phyloP scores from a whole-genome alignment of 2,329 filamentous ascomycete species.

The Macrophomina phaseolina region DNA sequence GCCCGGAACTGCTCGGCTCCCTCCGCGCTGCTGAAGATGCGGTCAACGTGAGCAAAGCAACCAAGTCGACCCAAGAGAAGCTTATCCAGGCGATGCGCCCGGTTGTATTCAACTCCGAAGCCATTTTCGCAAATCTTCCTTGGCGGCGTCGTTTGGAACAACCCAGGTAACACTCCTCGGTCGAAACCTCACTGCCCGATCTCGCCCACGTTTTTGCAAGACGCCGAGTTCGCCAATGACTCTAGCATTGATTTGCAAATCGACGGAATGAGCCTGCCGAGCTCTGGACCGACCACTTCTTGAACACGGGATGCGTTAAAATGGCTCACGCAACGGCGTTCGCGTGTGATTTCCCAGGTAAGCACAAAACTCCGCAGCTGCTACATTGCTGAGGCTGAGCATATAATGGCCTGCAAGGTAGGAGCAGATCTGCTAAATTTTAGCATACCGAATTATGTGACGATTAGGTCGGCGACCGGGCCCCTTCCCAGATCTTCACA shows the following conservation, averaged over 20 bases:
- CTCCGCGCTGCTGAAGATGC: not conserved
- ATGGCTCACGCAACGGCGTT: not conserved
- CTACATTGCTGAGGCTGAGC: not conserved
- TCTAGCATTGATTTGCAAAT: not conserved
- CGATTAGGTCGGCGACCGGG: not conserved
- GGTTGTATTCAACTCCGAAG: not conserved
- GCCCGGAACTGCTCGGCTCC: not conserved
- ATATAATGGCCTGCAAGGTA: not conserved
- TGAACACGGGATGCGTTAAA: not conserved
- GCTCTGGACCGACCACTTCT: not conserved
- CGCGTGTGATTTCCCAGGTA: not conserved
- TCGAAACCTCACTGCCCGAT: not conserved
- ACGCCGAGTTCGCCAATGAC: not conserved
- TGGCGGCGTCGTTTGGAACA: not conserved
- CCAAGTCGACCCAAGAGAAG: not conserved
- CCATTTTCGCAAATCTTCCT: not conserved
- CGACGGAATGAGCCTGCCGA: not conserved
- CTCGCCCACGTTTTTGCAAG: not conserved
- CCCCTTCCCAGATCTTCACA: not conserved
- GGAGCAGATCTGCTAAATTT: not conserved
- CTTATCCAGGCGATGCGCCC: not conserved
- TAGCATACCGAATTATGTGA: not conserved
- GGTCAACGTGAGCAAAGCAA: not conserved
- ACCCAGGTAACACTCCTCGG: not conserved
- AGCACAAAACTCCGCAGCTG: not conserved